Conservation (phyloP, 2,329 filamentous ascomycete genomes). For the Ophiocordyceps sinensis region DNA sequence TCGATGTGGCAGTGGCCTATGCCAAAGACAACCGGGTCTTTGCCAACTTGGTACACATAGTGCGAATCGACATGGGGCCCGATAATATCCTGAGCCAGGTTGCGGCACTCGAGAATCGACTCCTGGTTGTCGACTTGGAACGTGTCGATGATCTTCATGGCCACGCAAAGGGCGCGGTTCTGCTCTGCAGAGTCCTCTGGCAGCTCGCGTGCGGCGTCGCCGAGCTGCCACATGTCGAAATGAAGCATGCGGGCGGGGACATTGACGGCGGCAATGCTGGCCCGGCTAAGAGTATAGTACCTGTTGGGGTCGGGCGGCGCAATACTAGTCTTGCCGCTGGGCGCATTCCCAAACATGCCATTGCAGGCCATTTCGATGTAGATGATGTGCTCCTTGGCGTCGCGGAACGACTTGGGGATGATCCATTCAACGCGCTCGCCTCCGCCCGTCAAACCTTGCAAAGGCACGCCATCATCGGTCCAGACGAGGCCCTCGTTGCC, state of each 20-base stretch:
- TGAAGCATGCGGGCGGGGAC: slow-evolving; percentile 67
- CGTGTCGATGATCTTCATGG: slow-evolving; percentile 77
- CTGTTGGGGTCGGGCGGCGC: slow-evolving; percentile 79
- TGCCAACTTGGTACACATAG: slow-evolving; percentile 67
- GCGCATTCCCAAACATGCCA: slow-evolving; percentile 90
- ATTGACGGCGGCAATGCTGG: slow-evolving; percentile 82
- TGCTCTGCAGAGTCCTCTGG: slow-evolving; percentile 77
- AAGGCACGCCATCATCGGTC: slow-evolving; percentile 74
- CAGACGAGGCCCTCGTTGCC: slow-evolving; percentile 92
- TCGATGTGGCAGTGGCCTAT: slow-evolving; percentile 98
- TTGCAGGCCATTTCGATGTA: slow-evolving; percentile 99
- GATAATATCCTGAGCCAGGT: slow-evolving; percentile 72
- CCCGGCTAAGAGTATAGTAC: slow-evolving; percentile 61
- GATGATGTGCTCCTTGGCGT: slow-evolving; percentile 75
- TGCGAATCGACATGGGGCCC: slow-evolving; percentile 69
- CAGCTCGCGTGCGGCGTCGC: slow-evolving; percentile 84
- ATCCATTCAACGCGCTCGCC: slow-evolving; percentile 88
- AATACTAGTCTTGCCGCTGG: slow-evolving; percentile 63
- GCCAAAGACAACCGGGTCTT: slow-evolving; percentile 64
- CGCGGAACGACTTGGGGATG: slow-evolving; percentile 64
- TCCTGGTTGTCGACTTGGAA: slow-evolving; percentile 72
- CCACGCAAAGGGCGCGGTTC: slow-evolving; percentile 70
- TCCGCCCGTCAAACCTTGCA: slow-evolving; percentile 83
- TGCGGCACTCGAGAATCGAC: slow-evolving; percentile 64
- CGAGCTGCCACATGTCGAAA: slow-evolving; percentile 94